phyloP scores from a whole-genome alignment of 805 yeast species.

The Tetrapisispora fleetii region DNA sequence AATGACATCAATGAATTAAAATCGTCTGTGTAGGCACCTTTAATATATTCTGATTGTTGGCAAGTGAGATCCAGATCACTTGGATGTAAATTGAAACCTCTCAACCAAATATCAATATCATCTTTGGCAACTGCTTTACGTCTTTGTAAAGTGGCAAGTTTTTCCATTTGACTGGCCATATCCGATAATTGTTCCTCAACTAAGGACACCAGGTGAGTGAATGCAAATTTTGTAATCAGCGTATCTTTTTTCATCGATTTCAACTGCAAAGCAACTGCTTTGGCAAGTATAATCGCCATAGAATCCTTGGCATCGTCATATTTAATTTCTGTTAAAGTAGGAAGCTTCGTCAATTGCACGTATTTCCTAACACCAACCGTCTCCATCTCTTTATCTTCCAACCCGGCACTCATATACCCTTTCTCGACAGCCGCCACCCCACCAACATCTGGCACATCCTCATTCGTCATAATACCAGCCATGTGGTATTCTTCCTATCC shows the following conservation, averaged over 20 bases:
- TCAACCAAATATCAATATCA: slow-evolving; percentile 40
- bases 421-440: neutral
- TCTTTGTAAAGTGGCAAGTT: slow-evolving; percentile 49
- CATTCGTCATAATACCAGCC: no score
- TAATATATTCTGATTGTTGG: slow-evolving; percentile 16
- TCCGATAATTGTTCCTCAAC: slow-evolving; percentile 31
- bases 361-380: neutral
- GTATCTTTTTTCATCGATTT: slow-evolving; percentile 26
- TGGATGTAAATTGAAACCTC: slow-evolving; percentile 34
- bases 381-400: neutral
- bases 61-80: slow-evolving; percentile 33
- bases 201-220: slow-evolving; percentile 31
- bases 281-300: slow-evolving; percentile 18
- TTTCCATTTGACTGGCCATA: slow-evolving; percentile 36
- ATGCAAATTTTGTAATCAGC: slow-evolving; percentile 27
- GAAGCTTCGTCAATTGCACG: slow-evolving; percentile 14
- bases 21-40: slow-evolving; percentile 10
- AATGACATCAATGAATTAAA: slow-evolving; percentile 3
- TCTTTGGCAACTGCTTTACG: slow-evolving; percentile 42
- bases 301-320: slow-evolving; percentile 5
- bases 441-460: neutral
- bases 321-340: slow-evolving; percentile 14
- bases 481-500: no score
- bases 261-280: slow-evolving; percentile 32
- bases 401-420: neutral